phyloP scores from a whole-genome alignment of 2,329 filamentous ascomycete genomes.

The Clarireedia hainanense region DNA sequence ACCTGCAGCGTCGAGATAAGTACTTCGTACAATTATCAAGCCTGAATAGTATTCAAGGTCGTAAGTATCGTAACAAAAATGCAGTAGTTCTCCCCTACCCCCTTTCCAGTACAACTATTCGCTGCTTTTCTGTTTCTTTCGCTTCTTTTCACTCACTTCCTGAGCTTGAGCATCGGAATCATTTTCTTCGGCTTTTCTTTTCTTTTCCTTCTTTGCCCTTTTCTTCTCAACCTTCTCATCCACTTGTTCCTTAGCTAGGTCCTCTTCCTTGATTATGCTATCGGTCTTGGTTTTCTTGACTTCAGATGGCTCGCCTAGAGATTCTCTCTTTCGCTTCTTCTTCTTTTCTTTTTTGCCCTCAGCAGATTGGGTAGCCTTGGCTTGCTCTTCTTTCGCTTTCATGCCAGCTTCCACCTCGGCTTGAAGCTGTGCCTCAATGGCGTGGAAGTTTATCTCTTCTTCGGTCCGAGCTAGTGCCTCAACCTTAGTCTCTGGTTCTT shows the following conservation, averaged over 20 bases:
- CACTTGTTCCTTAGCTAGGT: conserved; percentile 1
- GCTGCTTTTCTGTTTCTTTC: not conserved
- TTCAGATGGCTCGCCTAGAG: conserved; percentile 3
- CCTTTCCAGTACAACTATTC: not conserved
- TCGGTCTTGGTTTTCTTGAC: conserved; percentile 11
- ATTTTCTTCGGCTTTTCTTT: conserved; percentile 3
- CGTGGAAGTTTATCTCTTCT: conserved; percentile 18
- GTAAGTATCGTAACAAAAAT: not conserved
- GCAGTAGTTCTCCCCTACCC: not conserved
- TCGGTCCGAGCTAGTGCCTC: conserved; percentile 24
- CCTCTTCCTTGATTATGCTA: conserved; percentile 5
- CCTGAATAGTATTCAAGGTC: not conserved
- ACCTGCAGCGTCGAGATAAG: too few species aligned
- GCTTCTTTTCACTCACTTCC: not conserved
- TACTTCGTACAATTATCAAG: not conserved
- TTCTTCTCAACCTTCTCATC: conserved; percentile 1
- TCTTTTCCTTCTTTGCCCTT: not conserved
- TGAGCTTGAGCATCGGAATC: not conserved
- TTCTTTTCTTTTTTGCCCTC: conserved; percentile 16
- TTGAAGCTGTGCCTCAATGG: conserved; percentile 17
- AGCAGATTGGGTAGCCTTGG: conserved; percentile 11
- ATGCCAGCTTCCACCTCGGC: conserved; percentile 19
- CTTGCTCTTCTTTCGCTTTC: conserved; percentile 12
- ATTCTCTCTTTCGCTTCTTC: conserved; percentile 14
- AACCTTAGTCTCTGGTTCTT: not conserved